These are phyloP conservation scores for Kwoniella mangroviensis DNA, from an alignment of 768 basidiomycete species.

Conservation along the genomic window DNA sequence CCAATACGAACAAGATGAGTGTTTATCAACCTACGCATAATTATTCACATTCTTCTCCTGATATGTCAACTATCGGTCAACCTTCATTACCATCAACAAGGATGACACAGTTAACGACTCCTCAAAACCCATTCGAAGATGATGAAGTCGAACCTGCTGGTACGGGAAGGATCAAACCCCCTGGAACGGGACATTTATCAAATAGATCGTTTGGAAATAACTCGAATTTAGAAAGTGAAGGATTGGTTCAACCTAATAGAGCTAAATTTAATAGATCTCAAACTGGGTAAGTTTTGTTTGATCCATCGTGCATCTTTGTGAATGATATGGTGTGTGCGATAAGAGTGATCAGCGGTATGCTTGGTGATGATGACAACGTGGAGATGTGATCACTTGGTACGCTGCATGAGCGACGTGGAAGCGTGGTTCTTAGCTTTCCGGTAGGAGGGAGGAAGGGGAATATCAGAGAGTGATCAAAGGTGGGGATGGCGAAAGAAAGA, in stretches of 20 bases:
- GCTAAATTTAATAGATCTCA: conserved; percentile 33
- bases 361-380: not conserved
- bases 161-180: conserved; percentile 22
- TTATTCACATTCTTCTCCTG: conserved; percentile 24
- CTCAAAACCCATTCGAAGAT: conserved; percentile 38
- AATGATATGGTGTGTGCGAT: not conserved
- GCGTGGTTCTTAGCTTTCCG: not conserved
- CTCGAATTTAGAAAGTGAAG: conserved; percentile 20
- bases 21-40: conserved; percentile 21
- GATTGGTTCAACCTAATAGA: conserved; percentile 22
- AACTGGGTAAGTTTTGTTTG: conserved; percentile 35
- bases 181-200: conserved; percentile 14
- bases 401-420: not conserved
- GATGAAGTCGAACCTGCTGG: conserved; percentile 42
- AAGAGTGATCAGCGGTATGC: not conserved
- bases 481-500: not conserved
- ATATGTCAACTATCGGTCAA: conserved; percentile 29
- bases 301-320: not conserved
- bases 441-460: not conserved
- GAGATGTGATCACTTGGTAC: not conserved
- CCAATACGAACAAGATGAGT: not conserved
- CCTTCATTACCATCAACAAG: conserved; percentile 29
- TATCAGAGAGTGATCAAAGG: not conserved
- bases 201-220: conserved; percentile 3
- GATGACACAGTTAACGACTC: conserved; percentile 17